Percentiles rank a stretch among this genome's conserved stretches.
phyloP scores from a whole-genome alignment of 176 grass and related monocot species.

The Poa annua region DNA sequence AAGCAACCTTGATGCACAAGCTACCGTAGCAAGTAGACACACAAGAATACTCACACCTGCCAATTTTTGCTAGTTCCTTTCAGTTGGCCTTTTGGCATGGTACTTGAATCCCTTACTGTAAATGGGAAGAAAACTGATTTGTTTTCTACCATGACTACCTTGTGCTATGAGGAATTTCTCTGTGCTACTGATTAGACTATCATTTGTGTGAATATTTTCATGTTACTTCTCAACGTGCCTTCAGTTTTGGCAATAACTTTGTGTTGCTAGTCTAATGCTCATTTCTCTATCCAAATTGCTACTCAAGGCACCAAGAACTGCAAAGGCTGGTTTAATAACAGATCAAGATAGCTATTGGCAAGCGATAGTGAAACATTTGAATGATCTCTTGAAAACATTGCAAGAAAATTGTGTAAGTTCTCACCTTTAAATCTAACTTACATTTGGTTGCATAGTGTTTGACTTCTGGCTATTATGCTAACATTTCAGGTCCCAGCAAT shows the following conservation, averaged over 20 bases:
- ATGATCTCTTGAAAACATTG: constrained; percentile 68
- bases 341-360: constrained; percentile 79
- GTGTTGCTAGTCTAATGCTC: constrained; percentile 41
- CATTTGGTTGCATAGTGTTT: constrained; percentile 34
- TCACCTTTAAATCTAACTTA: constrained; percentile 1
- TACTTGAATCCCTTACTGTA: background rate
- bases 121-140: constrained; percentile 17
- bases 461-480: constrained; percentile 30
- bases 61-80: constrained; percentile 20
- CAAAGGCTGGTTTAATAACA: constrained; percentile 69
- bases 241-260: background rate
- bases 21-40: constrained; percentile 3
- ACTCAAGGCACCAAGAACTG: constrained; percentile 71
- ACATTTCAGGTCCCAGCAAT: constrained; percentile 73
- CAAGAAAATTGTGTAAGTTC: constrained; percentile 92
- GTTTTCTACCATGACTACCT: constrained; percentile 18
- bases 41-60: background rate
- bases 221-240: background rate
- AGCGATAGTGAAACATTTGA: constrained; percentile 66
- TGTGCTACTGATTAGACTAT: constrained; percentile 6
- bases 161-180: constrained; percentile 25
- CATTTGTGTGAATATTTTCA: background rate
- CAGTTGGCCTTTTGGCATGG: background rate
- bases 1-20: constrained; percentile 1
- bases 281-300: constrained; percentile 32